Evolutionary conservation across 2,329 filamentous ascomycete genomes (phyloP).

Genomic region (Talaromyces sp.): DNA sequence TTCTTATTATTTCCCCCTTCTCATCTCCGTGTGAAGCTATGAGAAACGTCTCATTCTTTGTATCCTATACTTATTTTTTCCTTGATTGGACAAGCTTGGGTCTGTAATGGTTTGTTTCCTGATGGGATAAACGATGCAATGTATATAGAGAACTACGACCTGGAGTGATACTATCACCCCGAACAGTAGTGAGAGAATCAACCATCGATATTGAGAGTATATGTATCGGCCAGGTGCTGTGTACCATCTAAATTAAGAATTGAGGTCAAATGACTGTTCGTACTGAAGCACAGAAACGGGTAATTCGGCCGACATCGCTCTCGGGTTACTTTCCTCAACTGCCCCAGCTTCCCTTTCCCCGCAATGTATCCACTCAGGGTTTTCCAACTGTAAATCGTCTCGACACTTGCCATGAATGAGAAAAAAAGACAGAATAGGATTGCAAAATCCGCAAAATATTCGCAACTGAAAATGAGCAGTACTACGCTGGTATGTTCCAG

Average conservation of each 20-base stretch:
- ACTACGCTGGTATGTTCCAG: too few species aligned
- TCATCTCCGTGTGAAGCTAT: background rate
- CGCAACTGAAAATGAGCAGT: background rate
- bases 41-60: background rate
- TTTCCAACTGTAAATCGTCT: background rate
- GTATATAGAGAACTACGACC: background rate
- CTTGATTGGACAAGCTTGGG: background rate
- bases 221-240: background rate
- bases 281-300: background rate
- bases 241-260: too few species aligned
- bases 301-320: background rate
- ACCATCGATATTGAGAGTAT: background rate
- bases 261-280: background rate
- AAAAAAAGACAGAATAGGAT: too few species aligned
- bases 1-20: background rate
- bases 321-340: background rate
- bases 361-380: background rate
- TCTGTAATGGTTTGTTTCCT: background rate
- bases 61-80: background rate
- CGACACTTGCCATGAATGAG: background rate
- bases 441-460: background rate
- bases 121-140: background rate
- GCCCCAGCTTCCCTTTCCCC: background rate
- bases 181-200: background rate
- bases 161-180: background rate